phyloP scores from a whole-genome alignment of 2,329 filamentous ascomycete genomes.

The Cordyceps militaris region DNA sequence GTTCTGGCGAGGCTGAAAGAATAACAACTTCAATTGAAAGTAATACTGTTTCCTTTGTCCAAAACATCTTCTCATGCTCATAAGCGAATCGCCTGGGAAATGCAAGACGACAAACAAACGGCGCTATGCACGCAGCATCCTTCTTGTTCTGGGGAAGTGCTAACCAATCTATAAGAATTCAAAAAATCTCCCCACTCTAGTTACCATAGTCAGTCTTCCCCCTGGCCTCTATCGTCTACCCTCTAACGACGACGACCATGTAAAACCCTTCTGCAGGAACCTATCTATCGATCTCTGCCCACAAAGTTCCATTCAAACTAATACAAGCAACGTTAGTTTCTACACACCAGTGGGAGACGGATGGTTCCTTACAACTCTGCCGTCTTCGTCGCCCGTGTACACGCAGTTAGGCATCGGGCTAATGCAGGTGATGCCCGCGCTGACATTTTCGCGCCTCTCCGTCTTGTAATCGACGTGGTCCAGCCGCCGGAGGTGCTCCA shows the following conservation, averaged over 20 bases:
- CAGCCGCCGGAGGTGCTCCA: slow-evolving; percentile 73
- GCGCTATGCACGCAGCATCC: not conserved
- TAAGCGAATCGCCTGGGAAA: not conserved
- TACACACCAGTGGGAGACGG: not conserved
- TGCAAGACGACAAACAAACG: not conserved
- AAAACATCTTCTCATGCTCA: not conserved
- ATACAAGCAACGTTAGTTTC: slow-evolving; percentile 11
- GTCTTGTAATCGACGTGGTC: slow-evolving; percentile 68
- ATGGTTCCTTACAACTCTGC: slow-evolving; percentile 61
- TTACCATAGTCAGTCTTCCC: not conserved
- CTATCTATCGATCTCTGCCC: slow-evolving; percentile 49
- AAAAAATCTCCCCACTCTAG: not conserved
- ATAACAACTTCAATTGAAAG: not conserved
- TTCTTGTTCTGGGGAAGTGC: not conserved
- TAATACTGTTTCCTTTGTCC: slow-evolving; percentile 4
- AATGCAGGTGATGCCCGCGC: slow-evolving; percentile 77
- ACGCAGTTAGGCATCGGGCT: slow-evolving; percentile 74
- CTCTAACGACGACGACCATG: not conserved
- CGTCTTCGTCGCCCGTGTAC: slow-evolving; percentile 92
- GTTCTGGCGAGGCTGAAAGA: not conserved
- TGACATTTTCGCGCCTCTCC: slow-evolving; percentile 49
- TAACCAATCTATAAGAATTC: not conserved
- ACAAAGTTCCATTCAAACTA: slow-evolving; percentile 59
- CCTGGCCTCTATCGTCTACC: no score
- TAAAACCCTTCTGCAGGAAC: not conserved